Base-by-base conservation (phyloP, 495 filamentous ascomycete species). In the Lindgomyces ingoldianus region DNA sequence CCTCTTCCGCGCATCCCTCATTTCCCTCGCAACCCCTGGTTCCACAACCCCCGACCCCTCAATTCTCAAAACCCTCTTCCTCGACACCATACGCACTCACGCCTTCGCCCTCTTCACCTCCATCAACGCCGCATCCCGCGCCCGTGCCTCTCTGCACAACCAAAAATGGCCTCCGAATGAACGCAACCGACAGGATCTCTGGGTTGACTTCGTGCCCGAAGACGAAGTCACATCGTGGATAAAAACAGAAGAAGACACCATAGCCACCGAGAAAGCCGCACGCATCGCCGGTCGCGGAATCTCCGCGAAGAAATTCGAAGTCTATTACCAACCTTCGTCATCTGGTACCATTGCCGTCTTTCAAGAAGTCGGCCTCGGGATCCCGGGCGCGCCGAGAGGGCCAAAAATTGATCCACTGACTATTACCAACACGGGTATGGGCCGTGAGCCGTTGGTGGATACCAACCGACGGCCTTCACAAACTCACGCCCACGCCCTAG, bases 161-260 rank as follows among this genome's bases (percentile, higher is more conserved):
- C 82, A 81, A 2, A 80, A 91, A 41, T 98, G 91, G 91, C 94
- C 94, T 0, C 84, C 90, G 41, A 24, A 24, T 21, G 94, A 98
- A 74, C 84, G 87, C 51, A 88, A 88, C 47, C 84, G 94, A 41
- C 93, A 94, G 73, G 83, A 83, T 1, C 83, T 98, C 3, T 96
- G 89, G 83, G 90, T 88, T 3, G 94, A 98, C 67, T 98, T 96
- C 72, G 82, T 97, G 4, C 94, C 94, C 0, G 84, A 89, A 57
- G 84, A 91, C 24, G 83, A 83, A 60, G 77, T 95, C 12, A 69
- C 77, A 22, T 83, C 87, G 45, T 98, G 93, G 93, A 84, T 95
- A 53, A 78, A 82, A 10, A 80, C 73, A 9, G 91, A 96, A 73
- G 76, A 87, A 73, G 72, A 78, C 12, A 79, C 81, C 11, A 60